Evolutionary conservation across 2,329 filamentous ascomycete species (phyloP), one percentile per base, ranked within the genome.

Genomic region (Apiospora sp.): DNA sequence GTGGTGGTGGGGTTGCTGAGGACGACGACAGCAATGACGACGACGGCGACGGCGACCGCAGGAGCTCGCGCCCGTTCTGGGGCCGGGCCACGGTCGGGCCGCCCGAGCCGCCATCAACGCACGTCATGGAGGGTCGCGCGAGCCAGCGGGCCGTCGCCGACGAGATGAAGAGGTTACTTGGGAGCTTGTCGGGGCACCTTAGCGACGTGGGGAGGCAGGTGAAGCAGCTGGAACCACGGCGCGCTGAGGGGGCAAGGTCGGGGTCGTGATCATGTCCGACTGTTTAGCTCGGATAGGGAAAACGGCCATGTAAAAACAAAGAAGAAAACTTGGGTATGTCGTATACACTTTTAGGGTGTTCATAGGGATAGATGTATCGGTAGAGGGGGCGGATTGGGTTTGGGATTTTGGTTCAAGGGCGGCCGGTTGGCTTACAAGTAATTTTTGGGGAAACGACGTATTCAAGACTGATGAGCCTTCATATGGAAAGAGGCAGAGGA

Each of bases 91-190:
- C 82, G 30, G 86, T 84, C 27, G 27, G 27, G 10, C 37, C 37
- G 37, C 37, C 37, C 6, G 80, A 81, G 1, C 85, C 86, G 14
- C 88, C 88, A 1, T 84, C 86, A 1, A 79, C 83, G 2, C 83
- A 84, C 69, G 87, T 89, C 43, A 86, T 90, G 83, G 87, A 90
- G 77, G 87, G 87, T 2, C 83, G 85, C 58, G 87, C 87, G 0
- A 86, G 86, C 0, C 79, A 82, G 5, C 85, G 86, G 41, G 88
- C 89, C 69, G 86, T 88, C 34, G 86, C 86, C 67, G 84, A 86
- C 72, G 83, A 86, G 75, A 81, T 90, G 73, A 84, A 87, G 13
- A 83, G 84, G 37, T 81, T 90, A 73, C 84, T 86, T 13, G 85
- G 86, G 79, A 86, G 83, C 73, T 79, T 88, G 4, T 81, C 84